phyloP scores from a whole-genome alignment of 2,329 filamentous ascomycete genomes.

The Colletotrichum ledebouriae region DNA sequence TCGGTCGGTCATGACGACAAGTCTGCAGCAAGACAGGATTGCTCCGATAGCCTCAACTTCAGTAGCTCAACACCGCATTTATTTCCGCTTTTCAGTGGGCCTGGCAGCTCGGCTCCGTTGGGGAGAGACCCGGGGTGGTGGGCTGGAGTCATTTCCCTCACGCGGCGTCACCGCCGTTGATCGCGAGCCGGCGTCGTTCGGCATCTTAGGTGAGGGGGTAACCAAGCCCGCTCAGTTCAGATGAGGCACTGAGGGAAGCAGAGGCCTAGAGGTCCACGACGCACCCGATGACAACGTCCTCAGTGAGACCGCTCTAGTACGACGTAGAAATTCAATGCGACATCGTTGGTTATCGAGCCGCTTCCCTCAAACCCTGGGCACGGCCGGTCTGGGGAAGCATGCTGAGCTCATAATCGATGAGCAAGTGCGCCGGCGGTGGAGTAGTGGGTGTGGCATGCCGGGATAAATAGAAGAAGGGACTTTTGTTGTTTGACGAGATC shows the following conservation, averaged over 20 bases:
- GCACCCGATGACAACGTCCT: not conserved
- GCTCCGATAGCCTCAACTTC: slow-evolving; percentile 30
- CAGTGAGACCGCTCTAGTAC: not conserved
- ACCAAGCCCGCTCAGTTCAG: too few species aligned
- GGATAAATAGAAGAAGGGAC: slow-evolving; percentile 18
- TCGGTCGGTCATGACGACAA: slow-evolving; percentile 2
- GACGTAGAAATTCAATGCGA: not conserved
- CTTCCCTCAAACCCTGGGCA: not conserved
- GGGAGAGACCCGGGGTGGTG: slow-evolving; percentile 17
- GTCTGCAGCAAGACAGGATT: slow-evolving; percentile 26
- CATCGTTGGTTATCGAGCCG: not conserved
- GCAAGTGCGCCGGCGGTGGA: not conserved
- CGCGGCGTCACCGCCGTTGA: not conserved
- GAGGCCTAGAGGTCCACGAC: not conserved
- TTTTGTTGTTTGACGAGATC: not conserved
- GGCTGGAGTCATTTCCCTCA: slow-evolving; percentile 15
- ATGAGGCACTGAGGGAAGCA: too few species aligned
- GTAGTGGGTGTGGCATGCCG: not conserved
- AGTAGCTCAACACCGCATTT: slow-evolving; percentile 22
- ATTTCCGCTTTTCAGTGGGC: slow-evolving; percentile 38
- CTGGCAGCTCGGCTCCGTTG: slow-evolving; percentile 24
- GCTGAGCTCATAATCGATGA: slow-evolving; percentile 16
- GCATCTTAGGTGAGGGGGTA: not conserved
- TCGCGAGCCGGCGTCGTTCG: slow-evolving; percentile 5
- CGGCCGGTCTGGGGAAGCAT: slow-evolving; percentile 21